Conservation (phyloP, 73 alveolate genomes). For the Diophrys appendiculata region DNA sequence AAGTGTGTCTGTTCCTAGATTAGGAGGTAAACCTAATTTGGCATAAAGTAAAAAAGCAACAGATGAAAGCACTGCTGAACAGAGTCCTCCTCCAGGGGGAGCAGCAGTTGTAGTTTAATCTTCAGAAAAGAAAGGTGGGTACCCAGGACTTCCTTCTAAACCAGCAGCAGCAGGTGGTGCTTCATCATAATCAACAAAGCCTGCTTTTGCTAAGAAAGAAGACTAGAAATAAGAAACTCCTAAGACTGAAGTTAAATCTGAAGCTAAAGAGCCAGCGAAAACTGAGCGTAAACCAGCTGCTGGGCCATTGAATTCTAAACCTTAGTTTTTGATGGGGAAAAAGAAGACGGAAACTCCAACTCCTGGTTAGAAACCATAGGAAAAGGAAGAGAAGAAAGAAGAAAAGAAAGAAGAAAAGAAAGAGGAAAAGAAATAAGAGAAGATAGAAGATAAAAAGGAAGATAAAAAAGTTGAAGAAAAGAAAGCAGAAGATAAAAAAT, state of each 20-base stretch:
- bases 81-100: no score
- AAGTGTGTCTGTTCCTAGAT: no score
- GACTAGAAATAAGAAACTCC: no score
- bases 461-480: not conserved
- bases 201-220: no score
- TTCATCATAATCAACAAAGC: no score
- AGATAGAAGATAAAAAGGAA: not conserved
- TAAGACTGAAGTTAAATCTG: not conserved
- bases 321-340: not conserved
- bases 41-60: no score
- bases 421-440: not conserved
- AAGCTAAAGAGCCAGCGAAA: not conserved
- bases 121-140: no score
- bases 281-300: not conserved
- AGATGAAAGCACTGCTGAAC: no score
- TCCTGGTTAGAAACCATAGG: not conserved
- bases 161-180: no score
- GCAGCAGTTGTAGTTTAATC: no score
- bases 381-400: not conserved
- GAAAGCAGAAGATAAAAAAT: not conserved
- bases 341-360: not conserved
- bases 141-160: no score
- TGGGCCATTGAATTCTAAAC: not conserved
- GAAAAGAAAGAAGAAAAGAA: not conserved
- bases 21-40: no score